These are phyloP conservation scores for Paecilomyces dactylethromorphus DNA, from an alignment of 2,329 filamentous ascomycete genomes.

Conservation along the genomic window DNA sequence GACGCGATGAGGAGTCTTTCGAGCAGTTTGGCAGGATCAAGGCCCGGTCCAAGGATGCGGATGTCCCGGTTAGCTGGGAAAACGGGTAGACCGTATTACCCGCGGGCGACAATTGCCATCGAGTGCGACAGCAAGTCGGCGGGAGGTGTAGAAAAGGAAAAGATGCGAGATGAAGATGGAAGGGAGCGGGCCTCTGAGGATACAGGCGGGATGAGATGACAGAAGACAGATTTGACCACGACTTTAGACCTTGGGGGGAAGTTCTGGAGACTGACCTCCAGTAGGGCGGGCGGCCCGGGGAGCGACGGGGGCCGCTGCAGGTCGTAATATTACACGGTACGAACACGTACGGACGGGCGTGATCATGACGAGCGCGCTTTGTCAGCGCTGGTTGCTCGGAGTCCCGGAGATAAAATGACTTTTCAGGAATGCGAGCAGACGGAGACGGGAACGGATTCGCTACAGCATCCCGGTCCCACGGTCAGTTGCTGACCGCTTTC, in stretches of 20 bases:
- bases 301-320: background rate
- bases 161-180: background rate
- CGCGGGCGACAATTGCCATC: background rate
- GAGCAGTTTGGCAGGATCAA: background rate
- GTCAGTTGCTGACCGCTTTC: background rate
- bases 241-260: background rate
- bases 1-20: background rate
- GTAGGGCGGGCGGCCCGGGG: background rate
- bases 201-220: background rate
- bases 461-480: background rate
- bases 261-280: background rate
- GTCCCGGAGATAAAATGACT: background rate
- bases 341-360: conserved; percentile 7
- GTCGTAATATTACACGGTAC: background rate
- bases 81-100: background rate
- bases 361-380: background rate
- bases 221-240: background rate
- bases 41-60: background rate
- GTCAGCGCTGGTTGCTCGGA: background rate
- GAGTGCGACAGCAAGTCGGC: background rate
- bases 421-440: background rate
- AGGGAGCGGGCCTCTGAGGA: background rate
- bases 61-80: background rate
- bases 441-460: background rate
- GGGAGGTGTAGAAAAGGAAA: background rate